Conservation (phyloP, 225 moss, liverwort and hornwort genomes). For the Climacium dendroides region DNA sequence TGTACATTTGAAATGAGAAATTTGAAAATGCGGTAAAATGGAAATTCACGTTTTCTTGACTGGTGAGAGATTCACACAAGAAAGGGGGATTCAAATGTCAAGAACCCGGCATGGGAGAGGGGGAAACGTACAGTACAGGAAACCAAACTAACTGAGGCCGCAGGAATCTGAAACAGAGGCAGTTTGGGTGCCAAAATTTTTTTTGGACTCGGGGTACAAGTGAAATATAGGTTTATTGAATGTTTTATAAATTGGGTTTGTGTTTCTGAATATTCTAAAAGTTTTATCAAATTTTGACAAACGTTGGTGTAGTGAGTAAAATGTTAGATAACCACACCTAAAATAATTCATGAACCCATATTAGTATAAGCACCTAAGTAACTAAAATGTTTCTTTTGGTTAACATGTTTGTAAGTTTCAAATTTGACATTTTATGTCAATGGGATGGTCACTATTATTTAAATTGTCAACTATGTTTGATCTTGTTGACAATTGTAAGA, state of each 20-base stretch:
- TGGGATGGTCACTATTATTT: too few species aligned
- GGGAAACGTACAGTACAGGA: not conserved
- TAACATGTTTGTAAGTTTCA: not conserved
- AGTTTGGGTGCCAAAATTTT: not conserved
- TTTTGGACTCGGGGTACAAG: not conserved
- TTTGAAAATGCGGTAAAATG: not conserved
- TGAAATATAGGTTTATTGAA: too few species aligned
- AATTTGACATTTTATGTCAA: not conserved
- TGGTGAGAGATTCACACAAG: not conserved
- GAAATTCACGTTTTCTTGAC: not conserved
- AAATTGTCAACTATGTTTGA: too few species aligned
- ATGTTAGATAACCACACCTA: too few species aligned
- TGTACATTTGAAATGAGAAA: too few species aligned
- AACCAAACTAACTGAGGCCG: not conserved
- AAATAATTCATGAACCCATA: not conserved
- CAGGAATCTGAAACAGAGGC: not conserved
- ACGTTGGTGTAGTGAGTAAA: too few species aligned
- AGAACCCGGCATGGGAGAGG: slow-evolving; percentile 5
- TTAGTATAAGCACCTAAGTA: not conserved
- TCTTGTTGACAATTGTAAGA: too few species aligned
- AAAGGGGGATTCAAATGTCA: slow-evolving; percentile 9
- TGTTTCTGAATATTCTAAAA: not conserved
- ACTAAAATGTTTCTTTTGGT: not conserved
- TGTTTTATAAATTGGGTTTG: not conserved
- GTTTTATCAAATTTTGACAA: not conserved